phyloP scores from a whole-genome alignment of 805 yeast species.

The Sugiyamaella marilandica region DNA sequence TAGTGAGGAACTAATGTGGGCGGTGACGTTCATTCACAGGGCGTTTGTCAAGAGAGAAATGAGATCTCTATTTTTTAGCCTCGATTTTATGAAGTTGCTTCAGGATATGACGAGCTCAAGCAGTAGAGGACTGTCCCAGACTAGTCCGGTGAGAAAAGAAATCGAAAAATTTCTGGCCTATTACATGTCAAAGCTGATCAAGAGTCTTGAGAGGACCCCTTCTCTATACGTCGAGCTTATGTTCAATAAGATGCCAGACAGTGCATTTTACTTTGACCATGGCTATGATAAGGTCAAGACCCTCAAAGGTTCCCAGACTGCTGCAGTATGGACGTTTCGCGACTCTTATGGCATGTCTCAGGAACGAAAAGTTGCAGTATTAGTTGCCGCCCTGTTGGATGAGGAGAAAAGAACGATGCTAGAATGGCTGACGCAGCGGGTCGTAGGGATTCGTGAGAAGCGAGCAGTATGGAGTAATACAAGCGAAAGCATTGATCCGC shows the following conservation, averaged over 20 bases:
- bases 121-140: slow-evolving; percentile 39
- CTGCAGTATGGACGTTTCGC: slow-evolving; percentile 29
- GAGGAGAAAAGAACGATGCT: slow-evolving; percentile 42
- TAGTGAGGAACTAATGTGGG: slow-evolving; percentile 55
- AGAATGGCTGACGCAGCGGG: slow-evolving; percentile 39
- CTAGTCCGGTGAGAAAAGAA: slow-evolving; percentile 47
- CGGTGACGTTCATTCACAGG: slow-evolving; percentile 66
- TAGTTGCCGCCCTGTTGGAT: slow-evolving; percentile 46
- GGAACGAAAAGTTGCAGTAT: slow-evolving; percentile 47
- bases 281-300: slow-evolving; percentile 45
- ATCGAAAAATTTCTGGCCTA: slow-evolving; percentile 61
- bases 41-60: slow-evolving; percentile 60
- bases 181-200: slow-evolving; percentile 56
- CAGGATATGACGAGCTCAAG: slow-evolving; percentile 50
- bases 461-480: slow-evolving; percentile 4
- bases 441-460: slow-evolving; percentile 6
- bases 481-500: slow-evolving; percentile 2
- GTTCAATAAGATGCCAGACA: slow-evolving; percentile 51
- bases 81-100: slow-evolving; percentile 66
- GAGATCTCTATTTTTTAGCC: slow-evolving; percentile 53
- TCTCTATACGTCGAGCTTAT: slow-evolving; percentile 58
- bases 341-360: slow-evolving; percentile 28
- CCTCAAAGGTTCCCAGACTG: slow-evolving; percentile 13
- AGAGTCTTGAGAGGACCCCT: slow-evolving; percentile 47
- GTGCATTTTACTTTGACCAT: slow-evolving; percentile 50